A percentile compares a stretch with the other conserved stretches of the same genome.
phyloP scores from a whole-genome alignment of 2,329 filamentous ascomycete species.

The Aspergillus versicolor region DNA sequence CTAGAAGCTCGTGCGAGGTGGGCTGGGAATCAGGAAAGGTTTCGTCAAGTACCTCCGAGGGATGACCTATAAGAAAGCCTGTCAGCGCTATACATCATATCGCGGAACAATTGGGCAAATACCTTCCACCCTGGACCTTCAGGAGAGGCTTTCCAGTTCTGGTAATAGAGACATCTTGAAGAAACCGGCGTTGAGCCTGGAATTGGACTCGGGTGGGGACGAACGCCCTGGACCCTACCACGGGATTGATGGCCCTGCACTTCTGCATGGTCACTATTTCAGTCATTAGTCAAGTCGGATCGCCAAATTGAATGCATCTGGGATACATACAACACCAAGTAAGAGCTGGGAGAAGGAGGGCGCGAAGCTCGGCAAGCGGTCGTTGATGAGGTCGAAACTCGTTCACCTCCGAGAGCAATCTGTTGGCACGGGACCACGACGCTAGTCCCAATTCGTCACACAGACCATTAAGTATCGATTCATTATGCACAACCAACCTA shows the following conservation, averaged over 20 bases:
- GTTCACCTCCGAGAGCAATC: slow-evolving; percentile 18
- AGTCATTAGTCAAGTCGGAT: slow-evolving; percentile 26
- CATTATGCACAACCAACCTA: too few species aligned
- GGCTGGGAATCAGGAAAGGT: slow-evolving; percentile 12
- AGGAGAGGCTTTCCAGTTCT: slow-evolving; percentile 95
- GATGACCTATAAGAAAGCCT: slow-evolving; percentile 61
- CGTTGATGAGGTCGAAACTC: slow-evolving; percentile 24
- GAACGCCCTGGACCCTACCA: slow-evolving; percentile 39
- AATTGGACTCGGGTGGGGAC: slow-evolving; percentile 39
- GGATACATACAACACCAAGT: slow-evolving; percentile 15
- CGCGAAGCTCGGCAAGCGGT: slow-evolving; percentile 29
- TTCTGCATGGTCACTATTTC: slow-evolving; percentile 46
- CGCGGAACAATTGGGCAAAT: slow-evolving; percentile 36
- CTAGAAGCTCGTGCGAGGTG: slow-evolving; percentile 15
- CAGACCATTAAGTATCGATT: not conserved
- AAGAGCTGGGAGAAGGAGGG: slow-evolving; percentile 25
- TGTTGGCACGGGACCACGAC: slow-evolving; percentile 31
- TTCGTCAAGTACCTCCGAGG: slow-evolving; percentile 68
- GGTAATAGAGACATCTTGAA: slow-evolving; percentile 87
- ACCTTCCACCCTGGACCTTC: slow-evolving; percentile 86
- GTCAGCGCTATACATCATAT: slow-evolving; percentile 22
- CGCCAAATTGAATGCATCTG: slow-evolving; percentile 24
- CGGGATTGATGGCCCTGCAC: slow-evolving; percentile 44
- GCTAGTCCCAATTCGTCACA: slow-evolving; percentile 33
- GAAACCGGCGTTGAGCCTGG: slow-evolving; percentile 47